A percentile compares a stretch with the other conserved stretches of the same genome.
phyloP scores from a whole-genome alignment of 306 rosid genomes.

The Gleditsia sinensis region DNA sequence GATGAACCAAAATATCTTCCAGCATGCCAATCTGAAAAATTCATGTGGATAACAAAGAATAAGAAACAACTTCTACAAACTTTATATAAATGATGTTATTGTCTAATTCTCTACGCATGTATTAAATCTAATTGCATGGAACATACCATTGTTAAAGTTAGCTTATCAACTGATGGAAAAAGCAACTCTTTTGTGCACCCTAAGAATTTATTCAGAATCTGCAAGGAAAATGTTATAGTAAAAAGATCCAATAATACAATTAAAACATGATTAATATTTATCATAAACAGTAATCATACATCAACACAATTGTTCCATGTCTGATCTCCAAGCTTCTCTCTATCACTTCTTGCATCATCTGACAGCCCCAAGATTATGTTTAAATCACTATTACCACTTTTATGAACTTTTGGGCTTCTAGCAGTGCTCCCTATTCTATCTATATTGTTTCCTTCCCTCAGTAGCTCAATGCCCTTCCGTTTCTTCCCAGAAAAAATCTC shows the following conservation, averaged over 20 bases:
- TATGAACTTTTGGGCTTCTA: conserved; percentile 44
- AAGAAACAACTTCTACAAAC: conserved; percentile 12
- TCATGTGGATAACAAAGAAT: background rate
- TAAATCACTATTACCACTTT: conserved; percentile 38
- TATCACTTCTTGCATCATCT: conserved; percentile 34
- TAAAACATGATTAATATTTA: conserved; percentile 21
- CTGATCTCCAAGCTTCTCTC: conserved; percentile 47
- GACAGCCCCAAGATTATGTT: conserved; percentile 38
- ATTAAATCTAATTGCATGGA: background rate
- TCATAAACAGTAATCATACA: conserved; percentile 53
- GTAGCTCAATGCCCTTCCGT: conserved; percentile 48
- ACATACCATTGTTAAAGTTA: conserved; percentile 63
- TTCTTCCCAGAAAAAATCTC: conserved; percentile 58
- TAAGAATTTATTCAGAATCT: conserved; percentile 59
- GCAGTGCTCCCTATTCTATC: conserved; percentile 39
- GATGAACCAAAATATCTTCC: conserved; percentile 66
- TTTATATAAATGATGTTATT: conserved; percentile 16
- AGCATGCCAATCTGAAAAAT: conserved; percentile 61
- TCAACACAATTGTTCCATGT: conserved; percentile 53
- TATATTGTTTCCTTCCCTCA: conserved; percentile 39
- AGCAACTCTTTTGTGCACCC: conserved; percentile 55
- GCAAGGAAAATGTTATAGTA: conserved; percentile 41
- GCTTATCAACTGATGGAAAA: conserved; percentile 56
- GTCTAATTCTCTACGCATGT: conserved; percentile 22
- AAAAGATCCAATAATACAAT: conserved; percentile 28